Base-by-base conservation (phyloP, 768 basidiomycete species). In the Cystobasidium ongulense region DNA sequence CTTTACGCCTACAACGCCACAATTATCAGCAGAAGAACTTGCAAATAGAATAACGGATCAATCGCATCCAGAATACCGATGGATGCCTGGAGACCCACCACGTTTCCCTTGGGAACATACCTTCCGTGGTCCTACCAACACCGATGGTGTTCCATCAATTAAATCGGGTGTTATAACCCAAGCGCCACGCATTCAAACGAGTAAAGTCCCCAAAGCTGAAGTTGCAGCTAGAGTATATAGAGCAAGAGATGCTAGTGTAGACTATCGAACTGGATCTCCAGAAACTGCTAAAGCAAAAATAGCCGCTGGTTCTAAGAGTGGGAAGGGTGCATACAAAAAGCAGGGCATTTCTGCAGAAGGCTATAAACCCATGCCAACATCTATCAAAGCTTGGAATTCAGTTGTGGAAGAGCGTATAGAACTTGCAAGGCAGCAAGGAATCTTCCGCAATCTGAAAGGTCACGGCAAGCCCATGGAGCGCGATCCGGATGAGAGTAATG, bases 321-420 rank as follows among this genome's bases (percentile, higher is more conserved):
- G 39, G 2, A 54, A 57, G 25, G 53, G 62, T 15, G 27, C 52
- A 17, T 25, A 31, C 23, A 27, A 33, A 17, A 46, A 53, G 31
- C 10, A 29, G 7, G 18, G 43, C 23, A 41, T 43, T 67, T 18
- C 50, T 0, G 57, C 46, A 17, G 67, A 33, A 17, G 38, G 39
- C 8, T 74, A 63, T 21, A 50, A 23, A 54, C 75, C 75, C 8
- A 63, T 63, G 54, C 74, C 74, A 15, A 43, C 46, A 3, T 59
- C 50, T 33, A 53, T 75, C 21, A 53, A 36, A 35, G 54, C 29
- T 23, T 73, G 70, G 70, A 57, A 46, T n/a, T 52, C 21, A 63
- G 23, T 75, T n/a, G 54, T 75, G 7, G 75, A 75, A 31, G 75
- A 75, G 23, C 25, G 62, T 25, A 75, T 75, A 31, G 61, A 75